These are phyloP conservation scores for Cladophialophora exuberans DNA, from an alignment of 2,329 filamentous ascomycete genomes.

Conservation along the genomic window DNA sequence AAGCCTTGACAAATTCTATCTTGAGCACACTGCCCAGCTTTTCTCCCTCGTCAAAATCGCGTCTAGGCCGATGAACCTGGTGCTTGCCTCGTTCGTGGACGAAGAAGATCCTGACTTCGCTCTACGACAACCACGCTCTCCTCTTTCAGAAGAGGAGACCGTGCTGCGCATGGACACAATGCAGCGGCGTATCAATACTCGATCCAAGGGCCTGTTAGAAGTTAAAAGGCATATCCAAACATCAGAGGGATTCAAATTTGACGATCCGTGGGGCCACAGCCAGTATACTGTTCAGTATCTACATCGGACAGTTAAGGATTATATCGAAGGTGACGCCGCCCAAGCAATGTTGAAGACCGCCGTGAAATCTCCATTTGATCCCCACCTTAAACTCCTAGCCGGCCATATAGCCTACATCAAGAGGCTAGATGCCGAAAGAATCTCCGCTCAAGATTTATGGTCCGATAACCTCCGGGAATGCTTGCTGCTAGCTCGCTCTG, in stretches of 20 bases:
- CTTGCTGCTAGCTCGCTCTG: not conserved
- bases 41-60: slow-evolving; percentile 14
- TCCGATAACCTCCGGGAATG: not conserved
- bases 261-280: not conserved
- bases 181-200: not conserved
- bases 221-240: too few relatives aligned
- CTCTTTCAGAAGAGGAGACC: not conserved
- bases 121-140: not conserved
- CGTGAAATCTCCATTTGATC: not conserved
- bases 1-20: slow-evolving; percentile 14
- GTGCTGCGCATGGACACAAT: not conserved
- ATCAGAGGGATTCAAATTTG: not conserved
- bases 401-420: not conserved
- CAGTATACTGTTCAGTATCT: not conserved
- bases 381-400: not conserved
- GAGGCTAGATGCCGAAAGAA: not conserved
- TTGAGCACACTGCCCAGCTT: slow-evolving; percentile 15
- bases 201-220: not conserved
- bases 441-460: not conserved
- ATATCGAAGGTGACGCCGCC: not conserved
- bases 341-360: not conserved
- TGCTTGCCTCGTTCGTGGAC: not conserved
- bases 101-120: slow-evolving; percentile 3
- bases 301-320: not conserved
- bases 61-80: not conserved